These are phyloP conservation scores for Ceratocystiopsis minuta DNA, from an alignment of 2,329 filamentous ascomycete species.

Conservation along the genomic window DNA sequence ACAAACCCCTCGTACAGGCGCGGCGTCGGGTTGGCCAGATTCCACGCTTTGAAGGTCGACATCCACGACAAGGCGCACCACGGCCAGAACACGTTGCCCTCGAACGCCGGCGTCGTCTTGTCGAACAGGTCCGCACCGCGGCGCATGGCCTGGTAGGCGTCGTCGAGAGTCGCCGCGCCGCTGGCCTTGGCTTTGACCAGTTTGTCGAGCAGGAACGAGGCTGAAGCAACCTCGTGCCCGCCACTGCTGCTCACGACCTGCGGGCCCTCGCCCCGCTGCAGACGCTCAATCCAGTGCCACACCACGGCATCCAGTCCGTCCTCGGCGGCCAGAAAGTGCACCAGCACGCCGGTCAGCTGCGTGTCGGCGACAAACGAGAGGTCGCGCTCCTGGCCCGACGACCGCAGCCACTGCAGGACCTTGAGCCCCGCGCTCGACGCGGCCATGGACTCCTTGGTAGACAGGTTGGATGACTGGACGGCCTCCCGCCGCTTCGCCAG, in stretches of 20 bases:
- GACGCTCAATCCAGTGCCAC: slow-evolving; percentile 33
- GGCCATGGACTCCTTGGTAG: slow-evolving; percentile 18
- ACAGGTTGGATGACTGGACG: slow-evolving; percentile 15
- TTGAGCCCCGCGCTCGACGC: slow-evolving; percentile 26
- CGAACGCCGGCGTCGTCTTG: slow-evolving; percentile 17
- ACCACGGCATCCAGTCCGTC: slow-evolving; percentile 31
- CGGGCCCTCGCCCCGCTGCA: slow-evolving; percentile 15
- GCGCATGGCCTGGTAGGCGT: slow-evolving; percentile 29
- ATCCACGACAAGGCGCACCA: slow-evolving; percentile 33
- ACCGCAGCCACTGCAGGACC: slow-evolving; percentile 35
- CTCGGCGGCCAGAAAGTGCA: slow-evolving; percentile 34
- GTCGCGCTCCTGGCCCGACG: slow-evolving; percentile 27
- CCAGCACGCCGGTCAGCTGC: slow-evolving; percentile 19
- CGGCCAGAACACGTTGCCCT: slow-evolving; percentile 19
- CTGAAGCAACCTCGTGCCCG: slow-evolving; percentile 3
- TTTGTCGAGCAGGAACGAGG: slow-evolving; percentile 20
- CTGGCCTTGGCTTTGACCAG: slow-evolving; percentile 20
- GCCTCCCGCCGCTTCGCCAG: slow-evolving; percentile 27
- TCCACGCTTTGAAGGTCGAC: slow-evolving; percentile 32
- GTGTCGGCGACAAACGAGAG: slow-evolving; percentile 27
- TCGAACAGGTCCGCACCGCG: slow-evolving; percentile 26
- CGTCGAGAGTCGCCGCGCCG: slow-evolving; percentile 25
- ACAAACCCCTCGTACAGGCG: slow-evolving; percentile 34
- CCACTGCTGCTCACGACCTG: not conserved
- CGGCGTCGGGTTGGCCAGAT: slow-evolving; percentile 25